These are phyloP conservation scores for Saccharomycopsis phalli DNA, from an alignment of 1,139 yeast species.

Conservation along the genomic window DNA sequence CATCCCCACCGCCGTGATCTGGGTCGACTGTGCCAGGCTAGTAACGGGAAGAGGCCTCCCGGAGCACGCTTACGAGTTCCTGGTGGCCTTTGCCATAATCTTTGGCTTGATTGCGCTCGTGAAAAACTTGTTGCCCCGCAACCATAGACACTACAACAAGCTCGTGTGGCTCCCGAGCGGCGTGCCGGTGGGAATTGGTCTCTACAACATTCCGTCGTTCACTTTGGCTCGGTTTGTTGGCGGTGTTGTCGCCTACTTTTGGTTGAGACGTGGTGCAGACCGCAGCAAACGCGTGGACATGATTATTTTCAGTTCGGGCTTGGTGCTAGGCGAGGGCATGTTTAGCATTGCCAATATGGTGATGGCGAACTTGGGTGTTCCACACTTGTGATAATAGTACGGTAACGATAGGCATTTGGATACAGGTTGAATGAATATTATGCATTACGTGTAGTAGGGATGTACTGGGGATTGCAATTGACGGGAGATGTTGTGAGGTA, in stretches of 20 bases:
- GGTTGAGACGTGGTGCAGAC: slow-evolving; percentile 35
- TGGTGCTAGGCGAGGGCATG: slow-evolving; percentile 89
- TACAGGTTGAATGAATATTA: too few species aligned
- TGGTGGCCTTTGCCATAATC: slow-evolving; percentile 54
- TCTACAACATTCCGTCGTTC: slow-evolving; percentile 87
- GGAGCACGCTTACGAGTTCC: slow-evolving; percentile 58
- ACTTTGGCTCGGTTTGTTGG: slow-evolving; percentile 90
- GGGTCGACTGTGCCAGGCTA: slow-evolving; percentile 93
- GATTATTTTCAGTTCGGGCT: slow-evolving; percentile 85
- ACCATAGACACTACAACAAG: slow-evolving; percentile 34
- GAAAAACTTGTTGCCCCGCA: slow-evolving; percentile 43
- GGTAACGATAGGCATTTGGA: too few species aligned
- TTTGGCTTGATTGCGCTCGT: slow-evolving; percentile 64
- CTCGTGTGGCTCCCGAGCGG: slow-evolving; percentile 75
- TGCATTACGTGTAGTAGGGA: too few species aligned
- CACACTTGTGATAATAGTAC: slow-evolving; percentile 18
- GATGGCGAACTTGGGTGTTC: slow-evolving; percentile 45
- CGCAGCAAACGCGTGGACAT: slow-evolving; percentile 48
- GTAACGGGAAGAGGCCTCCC: slow-evolving; percentile 92
- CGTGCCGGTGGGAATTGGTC: slow-evolving; percentile 95
- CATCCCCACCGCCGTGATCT: slow-evolving; percentile 89
- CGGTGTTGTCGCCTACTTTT: slow-evolving; percentile 61
- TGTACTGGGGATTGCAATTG: too few species aligned
- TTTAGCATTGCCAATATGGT: slow-evolving; percentile 76
- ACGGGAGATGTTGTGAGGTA: too few species aligned